Evolutionary conservation across 2,329 filamentous ascomycete species (phyloP).

Genomic region (Aspergillus quadrilineatus): DNA sequence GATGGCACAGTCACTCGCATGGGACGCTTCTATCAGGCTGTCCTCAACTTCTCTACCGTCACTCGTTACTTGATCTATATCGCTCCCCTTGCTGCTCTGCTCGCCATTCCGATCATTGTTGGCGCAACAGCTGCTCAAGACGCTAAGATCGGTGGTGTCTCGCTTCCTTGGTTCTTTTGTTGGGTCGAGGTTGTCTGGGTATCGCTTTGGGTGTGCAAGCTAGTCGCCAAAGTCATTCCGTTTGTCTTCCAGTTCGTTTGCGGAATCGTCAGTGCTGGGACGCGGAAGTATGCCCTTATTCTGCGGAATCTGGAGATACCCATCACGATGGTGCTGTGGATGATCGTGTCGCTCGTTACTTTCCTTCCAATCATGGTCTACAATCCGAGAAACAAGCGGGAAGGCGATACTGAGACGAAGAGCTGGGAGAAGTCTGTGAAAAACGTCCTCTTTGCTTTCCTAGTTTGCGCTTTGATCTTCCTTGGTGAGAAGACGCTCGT

Average conservation of each 20-base stretch:
- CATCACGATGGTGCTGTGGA: constrained; percentile 61
- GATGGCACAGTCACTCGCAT: constrained; percentile 59
- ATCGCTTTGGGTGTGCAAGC: constrained; percentile 62
- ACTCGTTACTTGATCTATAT: constrained; percentile 66
- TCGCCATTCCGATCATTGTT: constrained; percentile 64
- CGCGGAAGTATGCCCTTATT: constrained; percentile 62
- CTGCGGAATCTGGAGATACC: constrained; percentile 60
- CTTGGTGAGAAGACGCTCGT: constrained; percentile 60
- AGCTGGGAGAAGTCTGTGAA: constrained; percentile 57
- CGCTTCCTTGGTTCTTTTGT: constrained; percentile 61
- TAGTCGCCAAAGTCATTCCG: constrained; percentile 59
- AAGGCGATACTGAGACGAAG: constrained; percentile 34
- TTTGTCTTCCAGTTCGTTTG: constrained; percentile 60
- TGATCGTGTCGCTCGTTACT: constrained; percentile 58
- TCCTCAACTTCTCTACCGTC: constrained; percentile 62
- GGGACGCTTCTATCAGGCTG: constrained; percentile 60
- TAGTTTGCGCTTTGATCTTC: constrained; percentile 58
- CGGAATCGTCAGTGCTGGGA: constrained; percentile 64
- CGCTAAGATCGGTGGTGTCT: constrained; percentile 56
- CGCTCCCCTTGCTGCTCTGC: constrained; percentile 55
- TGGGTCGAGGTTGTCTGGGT: constrained; percentile 67
- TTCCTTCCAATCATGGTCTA: constrained; percentile 55
- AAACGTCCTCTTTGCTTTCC: constrained; percentile 58
- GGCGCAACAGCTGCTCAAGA: constrained; percentile 52
- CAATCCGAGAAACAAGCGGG: constrained; percentile 38